Conservation (phyloP, 345 rosid genomes). For the Lepidium africanum region DNA sequence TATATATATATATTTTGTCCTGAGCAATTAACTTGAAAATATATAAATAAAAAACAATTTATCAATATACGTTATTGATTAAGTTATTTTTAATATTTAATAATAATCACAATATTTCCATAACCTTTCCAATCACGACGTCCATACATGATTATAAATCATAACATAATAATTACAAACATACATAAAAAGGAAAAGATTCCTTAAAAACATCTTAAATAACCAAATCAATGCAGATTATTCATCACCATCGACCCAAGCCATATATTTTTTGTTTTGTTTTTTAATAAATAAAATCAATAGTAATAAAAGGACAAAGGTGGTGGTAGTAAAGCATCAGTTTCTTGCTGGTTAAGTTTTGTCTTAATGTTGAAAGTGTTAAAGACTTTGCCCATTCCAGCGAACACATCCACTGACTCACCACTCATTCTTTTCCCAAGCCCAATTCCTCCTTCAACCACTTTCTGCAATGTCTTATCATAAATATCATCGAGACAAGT, state of each 20-base stretch:
- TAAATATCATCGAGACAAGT: conserved; percentile 30
- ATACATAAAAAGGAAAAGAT: conserved; percentile 24
- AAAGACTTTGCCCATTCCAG: conserved; percentile 27
- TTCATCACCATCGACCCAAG: conserved; percentile 18
- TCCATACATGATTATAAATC: conserved; percentile 29
- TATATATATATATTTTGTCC: no score
- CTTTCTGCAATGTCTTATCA: conserved; percentile 20
- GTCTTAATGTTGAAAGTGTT: conserved; percentile 27
- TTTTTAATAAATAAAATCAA: conserved; percentile 3
- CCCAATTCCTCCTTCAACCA: conserved; percentile 26
- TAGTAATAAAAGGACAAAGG: conserved; percentile 31
- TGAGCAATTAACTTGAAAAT: no score
- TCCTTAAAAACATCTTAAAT: background rate
- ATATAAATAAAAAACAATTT: no score
- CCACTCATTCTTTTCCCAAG: conserved; percentile 29
- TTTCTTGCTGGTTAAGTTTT: conserved; percentile 26
- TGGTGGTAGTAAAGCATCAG: conserved; percentile 28
- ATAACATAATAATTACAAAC: conserved; percentile 23
- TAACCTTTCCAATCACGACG: conserved; percentile 31
- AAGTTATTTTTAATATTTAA: conserved; percentile 2
- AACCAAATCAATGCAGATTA: conserved; percentile 14
- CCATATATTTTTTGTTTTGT: background rate
- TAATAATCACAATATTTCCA: conserved; percentile 1
- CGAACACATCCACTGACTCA: conserved; percentile 31
- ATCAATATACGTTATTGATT: background rate